Evolutionary conservation across 495 filamentous ascomycete species (phyloP).

Genomic region (Podospora conica): DNA sequence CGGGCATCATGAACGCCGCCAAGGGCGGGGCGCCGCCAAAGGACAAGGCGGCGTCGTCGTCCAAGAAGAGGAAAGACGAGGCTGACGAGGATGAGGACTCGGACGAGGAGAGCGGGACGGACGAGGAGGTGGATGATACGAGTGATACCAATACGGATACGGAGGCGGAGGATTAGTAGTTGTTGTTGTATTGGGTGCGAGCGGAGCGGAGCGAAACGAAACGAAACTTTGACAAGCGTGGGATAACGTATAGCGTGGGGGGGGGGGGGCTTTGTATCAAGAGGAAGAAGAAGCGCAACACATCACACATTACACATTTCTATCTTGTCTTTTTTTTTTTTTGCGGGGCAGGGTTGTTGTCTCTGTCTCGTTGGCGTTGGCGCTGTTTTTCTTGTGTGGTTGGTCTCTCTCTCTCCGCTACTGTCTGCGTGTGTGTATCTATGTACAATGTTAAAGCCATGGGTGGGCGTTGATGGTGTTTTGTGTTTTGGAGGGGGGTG

Average conservation of each 20-base stretch:
- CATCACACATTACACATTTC: background rate
- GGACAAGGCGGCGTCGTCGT: conserved; percentile 15
- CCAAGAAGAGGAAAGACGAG: conserved; percentile 46
- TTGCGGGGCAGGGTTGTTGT: background rate
- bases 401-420: background rate
- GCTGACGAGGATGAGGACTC: conserved; percentile 50
- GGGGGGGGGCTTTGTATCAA: too few species aligned
- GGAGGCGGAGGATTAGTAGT: conserved; percentile 50
- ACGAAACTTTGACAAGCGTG: too few species aligned
- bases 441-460: background rate
- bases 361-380: background rate
- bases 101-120: conserved; percentile 82
- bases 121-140: conserved; percentile 70
- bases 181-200: conserved; percentile 4
- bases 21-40: conserved; percentile 53
- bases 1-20: conserved; percentile 88
- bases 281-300: too few species aligned
- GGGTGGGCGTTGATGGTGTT: conserved; percentile 7
- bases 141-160: conserved; percentile 79
- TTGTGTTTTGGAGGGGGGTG: background rate
- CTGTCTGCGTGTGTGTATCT: too few species aligned
- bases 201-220: too few species aligned
- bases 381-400: background rate
- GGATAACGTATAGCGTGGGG: too few species aligned
- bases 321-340: background rate